Conservation (phyloP, 2,329 filamentous ascomycete genomes). For the Sporothrix inflata region DNA sequence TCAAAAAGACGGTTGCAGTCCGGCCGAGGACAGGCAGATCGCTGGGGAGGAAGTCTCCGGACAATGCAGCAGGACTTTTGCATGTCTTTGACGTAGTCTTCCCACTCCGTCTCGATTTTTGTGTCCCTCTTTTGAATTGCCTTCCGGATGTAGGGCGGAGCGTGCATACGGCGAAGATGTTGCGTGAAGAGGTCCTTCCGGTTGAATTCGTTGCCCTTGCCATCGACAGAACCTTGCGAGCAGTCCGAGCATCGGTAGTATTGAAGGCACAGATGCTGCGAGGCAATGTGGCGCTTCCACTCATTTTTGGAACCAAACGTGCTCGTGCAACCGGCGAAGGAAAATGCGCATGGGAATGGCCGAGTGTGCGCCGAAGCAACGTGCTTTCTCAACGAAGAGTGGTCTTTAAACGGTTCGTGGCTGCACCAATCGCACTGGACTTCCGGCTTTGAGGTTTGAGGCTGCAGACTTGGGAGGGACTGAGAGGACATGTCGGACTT, state of each 20-base stretch:
- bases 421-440: conserved; percentile 64
- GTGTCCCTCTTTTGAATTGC: conserved; percentile 60
- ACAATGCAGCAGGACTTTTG: conserved; percentile 73
- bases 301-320: conserved; percentile 94
- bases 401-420: conserved; percentile 68
- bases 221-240: conserved; percentile 56
- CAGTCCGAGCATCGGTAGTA: conserved; percentile 68
- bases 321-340: conserved; percentile 78
- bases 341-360: conserved; percentile 84
- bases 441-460: conserved; percentile 57
- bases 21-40: conserved; percentile 69
- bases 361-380: conserved; percentile 70
- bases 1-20: conserved; percentile 75
- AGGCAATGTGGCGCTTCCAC: conserved; percentile 93
- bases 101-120: conserved; percentile 65
- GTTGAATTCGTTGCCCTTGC: conserved; percentile 76
- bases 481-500: conserved; percentile 27
- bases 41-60: conserved; percentile 69
- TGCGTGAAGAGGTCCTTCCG: conserved; percentile 96
- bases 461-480: conserved; percentile 28
- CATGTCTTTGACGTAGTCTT: conserved; percentile 68
- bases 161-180: conserved; percentile 92
- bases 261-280: conserved; percentile 77
- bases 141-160: conserved; percentile 66
- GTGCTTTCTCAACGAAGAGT: conserved; percentile 67